phyloP scores from a whole-genome alignment of 2,329 filamentous ascomycete genomes.

The Ceratocystis destructans region DNA sequence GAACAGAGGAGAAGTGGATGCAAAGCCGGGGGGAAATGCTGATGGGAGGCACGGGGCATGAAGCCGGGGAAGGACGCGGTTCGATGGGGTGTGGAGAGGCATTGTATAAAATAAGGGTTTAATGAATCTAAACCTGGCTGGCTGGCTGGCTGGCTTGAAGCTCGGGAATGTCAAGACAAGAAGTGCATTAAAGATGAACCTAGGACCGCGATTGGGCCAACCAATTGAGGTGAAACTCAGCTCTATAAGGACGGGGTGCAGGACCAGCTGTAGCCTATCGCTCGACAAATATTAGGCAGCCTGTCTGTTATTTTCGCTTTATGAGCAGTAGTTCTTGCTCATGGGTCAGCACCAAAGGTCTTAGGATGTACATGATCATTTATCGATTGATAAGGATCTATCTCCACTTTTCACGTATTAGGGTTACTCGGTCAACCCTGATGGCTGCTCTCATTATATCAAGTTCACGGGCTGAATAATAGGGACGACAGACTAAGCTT shows the following conservation, averaged over 20 bases:
- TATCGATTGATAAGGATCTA: constrained; percentile 1
- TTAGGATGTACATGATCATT: background rate
- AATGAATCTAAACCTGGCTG: background rate
- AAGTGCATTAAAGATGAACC: background rate
- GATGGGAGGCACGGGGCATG: background rate
- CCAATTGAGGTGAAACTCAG: background rate
- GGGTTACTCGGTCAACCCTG: background rate
- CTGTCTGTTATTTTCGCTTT: too few relatives aligned
- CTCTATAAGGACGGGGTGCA: too few relatives aligned
- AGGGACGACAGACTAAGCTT: background rate
- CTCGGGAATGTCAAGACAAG: too few relatives aligned
- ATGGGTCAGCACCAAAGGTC: background rate
- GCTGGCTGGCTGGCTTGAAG: background rate
- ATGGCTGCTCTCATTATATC: background rate
- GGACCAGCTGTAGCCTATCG: too few relatives aligned
- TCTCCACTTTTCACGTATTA: background rate
- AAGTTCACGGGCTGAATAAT: background rate
- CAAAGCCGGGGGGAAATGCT: background rate
- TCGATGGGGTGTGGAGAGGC: background rate
- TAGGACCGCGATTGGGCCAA: background rate
- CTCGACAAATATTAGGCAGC: too few relatives aligned
- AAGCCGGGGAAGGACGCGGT: background rate
- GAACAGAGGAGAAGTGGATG: background rate
- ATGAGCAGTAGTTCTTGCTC: too few relatives aligned
- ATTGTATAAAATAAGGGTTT: background rate